Evolutionary conservation across 768 basidiomycete species (phyloP).

Genomic region (Leccinellum luteum): DNA sequence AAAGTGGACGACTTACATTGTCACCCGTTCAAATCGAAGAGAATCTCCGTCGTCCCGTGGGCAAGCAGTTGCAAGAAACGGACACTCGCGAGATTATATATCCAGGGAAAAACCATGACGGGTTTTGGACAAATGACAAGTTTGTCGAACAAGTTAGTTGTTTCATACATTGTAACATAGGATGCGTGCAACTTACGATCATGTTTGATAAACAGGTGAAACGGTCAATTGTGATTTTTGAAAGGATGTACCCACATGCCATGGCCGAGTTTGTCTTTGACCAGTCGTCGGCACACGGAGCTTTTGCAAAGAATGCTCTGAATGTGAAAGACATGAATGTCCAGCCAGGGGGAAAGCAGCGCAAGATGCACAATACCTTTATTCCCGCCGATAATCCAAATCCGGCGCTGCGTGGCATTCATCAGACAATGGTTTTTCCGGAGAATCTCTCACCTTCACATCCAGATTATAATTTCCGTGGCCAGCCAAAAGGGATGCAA

Average conservation of each 20-base stretch:
- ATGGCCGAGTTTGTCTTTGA: slow-evolving; percentile 23
- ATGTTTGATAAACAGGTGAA: slow-evolving; percentile 10
- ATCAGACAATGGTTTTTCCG: slow-evolving; percentile 36
- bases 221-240: slow-evolving; percentile 15
- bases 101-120: background rate
- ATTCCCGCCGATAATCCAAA: slow-evolving; percentile 14
- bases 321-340: slow-evolving; percentile 29
- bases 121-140: background rate
- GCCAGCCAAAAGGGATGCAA: slow-evolving; percentile 20
- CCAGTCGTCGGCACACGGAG: slow-evolving; percentile 26
- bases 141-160: background rate
- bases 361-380: slow-evolving; percentile 13
- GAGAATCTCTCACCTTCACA: background rate
- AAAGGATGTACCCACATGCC: slow-evolving; percentile 19
- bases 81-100: background rate
- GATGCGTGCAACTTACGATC: background rate
- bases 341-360: slow-evolving; percentile 21
- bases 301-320: slow-evolving; percentile 24
- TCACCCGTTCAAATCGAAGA: background rate
- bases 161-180: background rate
- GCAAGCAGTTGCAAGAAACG: background rate
- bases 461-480: slow-evolving; percentile 7
- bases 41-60: background rate
- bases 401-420: background rate
- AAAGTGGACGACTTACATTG: slow-evolving; percentile 30